These are phyloP conservation scores for Aspergillus pseudotamarii DNA, from an alignment of 2,329 filamentous ascomycete species.

Conservation along the genomic window DNA sequence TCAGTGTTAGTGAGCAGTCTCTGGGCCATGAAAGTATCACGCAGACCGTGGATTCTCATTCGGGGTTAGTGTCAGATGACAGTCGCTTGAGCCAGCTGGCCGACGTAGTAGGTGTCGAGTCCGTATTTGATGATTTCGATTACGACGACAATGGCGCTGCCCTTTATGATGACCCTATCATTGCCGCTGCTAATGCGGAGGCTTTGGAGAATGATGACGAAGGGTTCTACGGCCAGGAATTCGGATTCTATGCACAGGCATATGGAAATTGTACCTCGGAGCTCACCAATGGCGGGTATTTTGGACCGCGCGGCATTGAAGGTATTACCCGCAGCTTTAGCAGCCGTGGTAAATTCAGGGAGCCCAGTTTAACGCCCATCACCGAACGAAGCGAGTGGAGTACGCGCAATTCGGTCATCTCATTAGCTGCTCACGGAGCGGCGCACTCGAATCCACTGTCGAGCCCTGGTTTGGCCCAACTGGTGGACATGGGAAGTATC, in stretches of 20 bases:
- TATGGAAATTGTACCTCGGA: conserved; percentile 55
- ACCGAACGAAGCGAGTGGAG: conserved; percentile 96
- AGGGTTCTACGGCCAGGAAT: conserved; percentile 94
- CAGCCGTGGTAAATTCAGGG: conserved; percentile 72
- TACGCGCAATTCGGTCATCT: conserved; percentile 88
- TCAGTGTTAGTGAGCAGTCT: conserved; percentile 50
- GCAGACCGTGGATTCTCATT: conserved; percentile 42
- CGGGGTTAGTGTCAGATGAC: conserved; percentile 54
- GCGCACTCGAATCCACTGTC: conserved; percentile 56
- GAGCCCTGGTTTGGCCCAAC: conserved; percentile 75
- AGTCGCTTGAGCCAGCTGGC: conserved; percentile 52
- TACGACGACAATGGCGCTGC: conserved; percentile 67
- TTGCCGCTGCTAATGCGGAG: conserved; percentile 92
- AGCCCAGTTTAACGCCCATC: conserved; percentile 93
- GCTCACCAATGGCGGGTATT: conserved; percentile 83
- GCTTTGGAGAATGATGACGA: conserved; percentile 89
- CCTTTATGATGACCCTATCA: conserved; percentile 84
- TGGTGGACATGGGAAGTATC: conserved; percentile 63
- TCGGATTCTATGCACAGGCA: conserved; percentile 81
- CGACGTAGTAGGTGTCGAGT: conserved; percentile 41
- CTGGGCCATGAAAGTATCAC: conserved; percentile 38
- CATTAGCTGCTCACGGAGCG: conserved; percentile 59
- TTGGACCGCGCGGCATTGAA: conserved; percentile 72
- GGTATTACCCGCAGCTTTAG: conserved; percentile 67
- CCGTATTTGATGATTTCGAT: conserved; percentile 52